Conservation (phyloP, 2,329 filamentous ascomycete species). For the Aspergillus sp. region DNA sequence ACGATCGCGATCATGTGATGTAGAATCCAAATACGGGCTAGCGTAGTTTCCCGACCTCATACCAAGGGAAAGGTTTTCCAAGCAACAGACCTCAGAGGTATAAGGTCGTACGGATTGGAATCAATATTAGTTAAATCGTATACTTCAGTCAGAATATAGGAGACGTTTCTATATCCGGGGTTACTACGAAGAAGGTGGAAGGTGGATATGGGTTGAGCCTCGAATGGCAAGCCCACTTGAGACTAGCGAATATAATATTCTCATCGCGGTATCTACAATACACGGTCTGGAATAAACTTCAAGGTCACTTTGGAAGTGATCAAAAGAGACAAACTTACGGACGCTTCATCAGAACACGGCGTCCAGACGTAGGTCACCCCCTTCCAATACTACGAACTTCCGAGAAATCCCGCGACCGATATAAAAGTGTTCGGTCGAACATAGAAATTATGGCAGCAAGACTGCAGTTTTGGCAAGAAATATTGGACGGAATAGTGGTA, state of each 20-base stretch:
- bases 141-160: background rate
- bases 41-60: background rate
- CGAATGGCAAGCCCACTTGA: background rate
- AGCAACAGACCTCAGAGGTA: background rate
- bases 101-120: background rate
- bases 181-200: background rate
- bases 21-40: background rate
- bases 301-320: background rate
- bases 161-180: background rate
- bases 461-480: background rate
- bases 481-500: constrained; percentile 29
- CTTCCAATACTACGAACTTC: background rate
- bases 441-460: background rate
- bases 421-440: background rate
- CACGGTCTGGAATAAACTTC: background rate
- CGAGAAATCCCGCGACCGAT: background rate
- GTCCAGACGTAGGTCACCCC: background rate
- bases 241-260: background rate
- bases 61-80: background rate
- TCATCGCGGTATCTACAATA: background rate
- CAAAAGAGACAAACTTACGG: background rate
- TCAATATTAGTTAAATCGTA: background rate
- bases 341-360: background rate
- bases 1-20: background rate
- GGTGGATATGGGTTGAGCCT: too few relatives aligned